Percentiles rank a stretch among this genome's conserved stretches.
Evolutionary conservation across 2,329 filamentous ascomycete genomes (phyloP).

Genomic region (Hortaea werneckii): DNA sequence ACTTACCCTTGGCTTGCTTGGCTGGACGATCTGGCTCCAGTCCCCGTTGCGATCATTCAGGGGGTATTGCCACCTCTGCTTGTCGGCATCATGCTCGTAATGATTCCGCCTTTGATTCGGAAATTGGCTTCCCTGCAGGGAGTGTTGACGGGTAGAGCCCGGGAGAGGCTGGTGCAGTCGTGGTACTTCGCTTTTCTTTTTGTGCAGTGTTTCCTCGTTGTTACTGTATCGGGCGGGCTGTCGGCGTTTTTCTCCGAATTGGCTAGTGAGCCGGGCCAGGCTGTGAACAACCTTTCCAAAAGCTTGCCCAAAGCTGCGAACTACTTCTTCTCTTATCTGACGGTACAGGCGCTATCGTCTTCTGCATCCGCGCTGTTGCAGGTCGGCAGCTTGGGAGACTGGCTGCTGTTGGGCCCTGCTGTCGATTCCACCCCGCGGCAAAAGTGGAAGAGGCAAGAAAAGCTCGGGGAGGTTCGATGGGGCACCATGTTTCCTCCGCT

Average conservation of each 20-base stretch:
- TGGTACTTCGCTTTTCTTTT: slow-evolving; percentile 95
- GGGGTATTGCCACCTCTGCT: slow-evolving; percentile 77
- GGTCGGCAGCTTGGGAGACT: slow-evolving; percentile 64
- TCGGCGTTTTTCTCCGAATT: slow-evolving; percentile 55
- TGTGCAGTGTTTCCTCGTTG: slow-evolving; percentile 84
- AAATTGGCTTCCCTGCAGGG: slow-evolving; percentile 66
- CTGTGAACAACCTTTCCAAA: slow-evolving; percentile 63
- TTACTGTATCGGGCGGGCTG: slow-evolving; percentile 72
- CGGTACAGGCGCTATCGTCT: slow-evolving; percentile 82
- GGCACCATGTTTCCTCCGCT: slow-evolving; percentile 81
- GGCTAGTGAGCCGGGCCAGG: slow-evolving; percentile 52
- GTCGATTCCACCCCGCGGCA: slow-evolving; percentile 70
- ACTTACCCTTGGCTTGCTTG: slow-evolving; percentile 60
- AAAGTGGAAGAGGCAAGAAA: slow-evolving; percentile 80
- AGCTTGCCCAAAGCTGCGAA: slow-evolving; percentile 82
- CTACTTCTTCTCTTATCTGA: slow-evolving; percentile 98
- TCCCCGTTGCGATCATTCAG: slow-evolving; percentile 58
- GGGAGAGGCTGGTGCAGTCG: slow-evolving; percentile 70
- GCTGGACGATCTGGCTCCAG: slow-evolving; percentile 51
- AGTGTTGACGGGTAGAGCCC: slow-evolving; percentile 68
- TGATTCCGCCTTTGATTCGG: slow-evolving; percentile 70
- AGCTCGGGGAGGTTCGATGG: slow-evolving; percentile 70
- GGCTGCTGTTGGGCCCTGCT: slow-evolving; percentile 72
- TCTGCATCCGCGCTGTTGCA: slow-evolving; percentile 79
- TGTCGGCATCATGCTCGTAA: slow-evolving; percentile 64